phyloP scores from a whole-genome alignment of 2,329 filamentous ascomycete species.

The Tolypocladium pustulatum region DNA sequence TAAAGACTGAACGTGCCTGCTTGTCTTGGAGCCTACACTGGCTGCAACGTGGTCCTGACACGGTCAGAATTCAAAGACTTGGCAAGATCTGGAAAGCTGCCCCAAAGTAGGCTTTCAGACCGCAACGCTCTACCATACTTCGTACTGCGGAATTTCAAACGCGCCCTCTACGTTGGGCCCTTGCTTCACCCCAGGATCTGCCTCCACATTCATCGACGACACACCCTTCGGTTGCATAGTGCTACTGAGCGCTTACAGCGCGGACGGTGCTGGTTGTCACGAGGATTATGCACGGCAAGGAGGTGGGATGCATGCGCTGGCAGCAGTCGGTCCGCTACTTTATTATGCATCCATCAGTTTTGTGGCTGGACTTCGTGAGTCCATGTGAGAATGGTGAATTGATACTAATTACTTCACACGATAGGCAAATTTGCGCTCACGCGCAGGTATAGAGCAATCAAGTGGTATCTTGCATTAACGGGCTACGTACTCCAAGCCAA shows the following conservation, averaged over 20 bases:
- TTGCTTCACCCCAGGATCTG: not conserved
- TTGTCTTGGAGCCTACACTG: too few relatives aligned
- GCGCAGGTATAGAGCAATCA: not conserved
- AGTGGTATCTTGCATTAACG: not conserved
- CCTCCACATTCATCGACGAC: not conserved
- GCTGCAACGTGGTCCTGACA: too few relatives aligned
- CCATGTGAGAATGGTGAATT: not conserved
- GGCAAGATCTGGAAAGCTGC: too few relatives aligned
- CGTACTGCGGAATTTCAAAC: too few relatives aligned
- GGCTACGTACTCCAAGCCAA: not conserved
- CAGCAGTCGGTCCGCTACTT: not conserved
- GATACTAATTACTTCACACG: not conserved
- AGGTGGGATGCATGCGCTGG: not conserved
- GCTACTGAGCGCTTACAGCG: not conserved
- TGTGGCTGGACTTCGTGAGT: not conserved
- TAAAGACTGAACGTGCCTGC: too few relatives aligned
- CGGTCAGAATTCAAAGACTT: too few relatives aligned
- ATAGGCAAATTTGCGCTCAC: not conserved
- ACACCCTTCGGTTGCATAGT: too few relatives aligned
- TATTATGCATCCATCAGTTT: not conserved
- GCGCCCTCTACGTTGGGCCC: too few relatives aligned
- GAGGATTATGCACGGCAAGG: not conserved
- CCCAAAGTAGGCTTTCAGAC: too few relatives aligned
- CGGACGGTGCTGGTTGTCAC: not conserved
- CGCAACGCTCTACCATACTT: too few relatives aligned